Evolutionary conservation across 2,329 filamentous ascomycete genomes (phyloP), one percentile per base, ranked within the genome.

Genomic region (Sporothrix inflata): DNA sequence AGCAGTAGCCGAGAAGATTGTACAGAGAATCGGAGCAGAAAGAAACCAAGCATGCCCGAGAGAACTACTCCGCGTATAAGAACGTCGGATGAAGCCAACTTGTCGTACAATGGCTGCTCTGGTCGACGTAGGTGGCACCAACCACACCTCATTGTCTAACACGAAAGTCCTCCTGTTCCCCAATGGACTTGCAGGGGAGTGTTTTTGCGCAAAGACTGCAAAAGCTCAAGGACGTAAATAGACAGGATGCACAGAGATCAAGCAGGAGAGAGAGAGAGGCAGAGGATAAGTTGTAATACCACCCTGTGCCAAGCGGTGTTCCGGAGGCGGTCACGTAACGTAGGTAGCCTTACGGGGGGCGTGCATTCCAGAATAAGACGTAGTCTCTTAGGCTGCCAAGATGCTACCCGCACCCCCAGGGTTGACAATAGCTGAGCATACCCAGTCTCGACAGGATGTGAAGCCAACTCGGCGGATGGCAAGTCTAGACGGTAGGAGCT

Each of bases 191-290:
- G 49, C 49, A 69, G 21, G 51, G 38, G 67, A 19, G 34, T 60
- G 51, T 34, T 60, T 69, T 47, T 69, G 67, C 67, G 67, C 67
- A 57, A 45, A 69, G n/a, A 14, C 38, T 57, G 67, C 30, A 69
- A 57, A 69, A 47, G 51, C 1, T 12, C 51, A n/a, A 45, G 38
- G 38, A 57, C 51, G 67, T 69, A 60, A 60, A 57, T 69, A 60
- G 51, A 14, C 67, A 60, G 51, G 67, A 55, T 21, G 67, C 14
- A 69, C 67, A 57, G 51, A 69, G 67, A 69, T 57, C 67, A 57
- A 60, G 67, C 67, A 57, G 51, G 51, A 42, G 21, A 19, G 47
- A 53, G 51, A 42, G 21, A 19, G 47, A 53, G 12, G 30, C 21
- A 30, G 6, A 38, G 30, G 34, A 30, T 19, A 34, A 49, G 27